phyloP scores from a whole-genome alignment of 129 eudicot species.

The Artemisia argyi region DNA sequence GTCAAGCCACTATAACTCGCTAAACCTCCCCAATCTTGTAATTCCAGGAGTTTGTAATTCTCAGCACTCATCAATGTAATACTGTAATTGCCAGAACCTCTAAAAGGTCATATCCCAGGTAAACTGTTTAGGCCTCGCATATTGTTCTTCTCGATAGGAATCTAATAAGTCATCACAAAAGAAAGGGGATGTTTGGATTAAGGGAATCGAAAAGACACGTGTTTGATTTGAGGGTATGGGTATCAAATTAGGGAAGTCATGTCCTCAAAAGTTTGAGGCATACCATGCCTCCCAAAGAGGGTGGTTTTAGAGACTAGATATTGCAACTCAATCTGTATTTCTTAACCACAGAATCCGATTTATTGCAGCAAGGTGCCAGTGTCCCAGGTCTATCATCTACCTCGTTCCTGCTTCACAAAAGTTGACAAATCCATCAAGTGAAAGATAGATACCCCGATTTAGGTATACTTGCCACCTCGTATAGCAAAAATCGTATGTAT shows the following conservation, averaged over 20 bases:
- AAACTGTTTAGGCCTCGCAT: neutral
- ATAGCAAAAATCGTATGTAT: too few species aligned
- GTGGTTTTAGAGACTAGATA: neutral
- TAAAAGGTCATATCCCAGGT: constrained; percentile 12
- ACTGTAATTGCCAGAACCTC: constrained; percentile 6
- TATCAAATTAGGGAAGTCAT: neutral
- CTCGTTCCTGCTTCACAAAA: constrained; percentile 15
- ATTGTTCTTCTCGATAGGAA: constrained; percentile 5
- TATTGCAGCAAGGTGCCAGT: neutral
- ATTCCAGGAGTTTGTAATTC: too few species aligned
- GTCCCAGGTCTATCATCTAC: neutral
- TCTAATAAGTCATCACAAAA: constrained; percentile 8
- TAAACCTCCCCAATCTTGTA: neutral
- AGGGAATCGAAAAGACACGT: too few species aligned
- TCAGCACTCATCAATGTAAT: constrained; percentile 9
- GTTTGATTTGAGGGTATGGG: too few species aligned
- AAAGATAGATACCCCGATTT: neutral
- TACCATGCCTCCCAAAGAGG: too few species aligned
- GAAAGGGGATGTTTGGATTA: neutral
- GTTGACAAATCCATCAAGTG: constrained; percentile 15
- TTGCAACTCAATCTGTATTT: neutral
- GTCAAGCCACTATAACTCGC: neutral
- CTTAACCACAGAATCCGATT: neutral
- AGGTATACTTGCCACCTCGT: too few species aligned
- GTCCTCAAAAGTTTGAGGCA: neutral